Conservation (phyloP, 1,139 yeast genomes). For the Yamadazyma spencermartinsiae region DNA sequence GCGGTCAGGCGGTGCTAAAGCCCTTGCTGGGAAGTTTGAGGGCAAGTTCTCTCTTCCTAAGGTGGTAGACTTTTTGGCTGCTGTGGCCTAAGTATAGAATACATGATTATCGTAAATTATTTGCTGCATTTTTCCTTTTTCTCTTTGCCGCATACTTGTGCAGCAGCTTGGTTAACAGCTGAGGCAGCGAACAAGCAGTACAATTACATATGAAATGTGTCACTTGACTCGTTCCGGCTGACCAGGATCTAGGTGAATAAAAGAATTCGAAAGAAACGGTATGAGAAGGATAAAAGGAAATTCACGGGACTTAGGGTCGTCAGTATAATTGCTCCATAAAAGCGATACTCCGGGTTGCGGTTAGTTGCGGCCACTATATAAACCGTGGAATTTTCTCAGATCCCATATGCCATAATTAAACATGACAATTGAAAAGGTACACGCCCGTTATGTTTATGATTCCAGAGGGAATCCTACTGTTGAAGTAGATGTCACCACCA, state of each 20-base stretch:
- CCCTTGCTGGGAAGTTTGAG: conserved; percentile 27
- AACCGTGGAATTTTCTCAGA: background rate
- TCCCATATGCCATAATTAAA: conserved; percentile 1
- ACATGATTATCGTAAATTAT: background rate
- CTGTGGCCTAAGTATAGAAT: background rate
- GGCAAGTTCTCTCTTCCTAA: conserved; percentile 24
- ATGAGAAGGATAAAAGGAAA: background rate
- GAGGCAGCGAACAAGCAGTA: no score
- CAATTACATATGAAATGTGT: no score
- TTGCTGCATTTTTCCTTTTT: background rate
- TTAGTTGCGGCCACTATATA: background rate
- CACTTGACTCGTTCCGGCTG: no score
- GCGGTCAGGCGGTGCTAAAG: conserved; percentile 25
- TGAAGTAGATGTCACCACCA: conserved; percentile 83
- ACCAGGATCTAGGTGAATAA: background rate
- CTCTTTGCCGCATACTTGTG: no score
- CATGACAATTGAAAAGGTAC: conserved; percentile 51
- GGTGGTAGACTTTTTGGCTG: conserved; percentile 14
- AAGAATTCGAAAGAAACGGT: background rate
- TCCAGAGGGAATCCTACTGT: conserved; percentile 96
- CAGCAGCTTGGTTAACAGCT: no score
- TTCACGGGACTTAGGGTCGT: background rate
- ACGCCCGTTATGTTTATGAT: conserved; percentile 89
- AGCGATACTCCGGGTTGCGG: conserved; percentile 3
- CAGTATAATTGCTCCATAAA: conserved; percentile 2